Percentiles rank a stretch among this genome's conserved stretches.
These are phyloP conservation scores for Colletotrichum musicola DNA, from an alignment of 2,329 filamentous ascomycete genomes.

Conservation along the genomic window DNA sequence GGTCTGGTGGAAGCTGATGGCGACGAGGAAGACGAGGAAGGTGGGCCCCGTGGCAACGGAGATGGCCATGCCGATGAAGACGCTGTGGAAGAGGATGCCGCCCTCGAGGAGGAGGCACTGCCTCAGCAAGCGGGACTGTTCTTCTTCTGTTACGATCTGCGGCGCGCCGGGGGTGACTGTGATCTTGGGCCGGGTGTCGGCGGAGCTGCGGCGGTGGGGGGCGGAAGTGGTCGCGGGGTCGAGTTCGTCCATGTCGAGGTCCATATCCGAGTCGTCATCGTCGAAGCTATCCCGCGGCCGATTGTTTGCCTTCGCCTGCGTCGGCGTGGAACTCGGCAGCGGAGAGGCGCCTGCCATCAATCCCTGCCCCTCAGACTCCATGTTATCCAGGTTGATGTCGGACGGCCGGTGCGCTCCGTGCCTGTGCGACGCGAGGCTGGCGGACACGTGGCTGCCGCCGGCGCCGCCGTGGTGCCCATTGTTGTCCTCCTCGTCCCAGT, in stretches of 20 bases:
- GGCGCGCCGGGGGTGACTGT: conserved; percentile 29
- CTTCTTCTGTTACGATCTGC: conserved; percentile 57
- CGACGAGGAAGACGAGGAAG: conserved; percentile 83
- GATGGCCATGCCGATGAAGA: conserved; percentile 90
- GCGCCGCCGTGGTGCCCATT: conserved; percentile 41
- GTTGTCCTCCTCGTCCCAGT: conserved; percentile 61
- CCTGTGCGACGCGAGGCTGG: conserved; percentile 55
- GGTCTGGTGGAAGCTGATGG: conserved; percentile 87
- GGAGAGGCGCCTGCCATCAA: conserved; percentile 71
- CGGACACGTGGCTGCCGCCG: conserved; percentile 38
- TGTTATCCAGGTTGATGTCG: conserved; percentile 64
- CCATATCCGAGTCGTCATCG: conserved; percentile 67
- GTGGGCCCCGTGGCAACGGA: conserved; percentile 84
- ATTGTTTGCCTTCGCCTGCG: conserved; percentile 38
- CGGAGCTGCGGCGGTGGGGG: conserved; percentile 43
- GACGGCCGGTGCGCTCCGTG: conserved; percentile 56
- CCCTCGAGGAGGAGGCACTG: conserved; percentile 86
- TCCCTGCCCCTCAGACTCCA: conserved; percentile 62
- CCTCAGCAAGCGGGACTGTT: conserved; percentile 75
- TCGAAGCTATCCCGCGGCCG: conserved; percentile 39
- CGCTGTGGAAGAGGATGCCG: conserved; percentile 85
- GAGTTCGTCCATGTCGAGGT: conserved; percentile 72
- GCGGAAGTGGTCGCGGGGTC: conserved; percentile 53
- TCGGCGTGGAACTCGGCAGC: conserved; percentile 66
- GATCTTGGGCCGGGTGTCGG: conserved; percentile 42